Evolutionary conservation across 225 moss, liverwort and hornwort species (phyloP), one percentile per base, ranked within the genome.

Genomic region (Bryum argenteum): DNA sequence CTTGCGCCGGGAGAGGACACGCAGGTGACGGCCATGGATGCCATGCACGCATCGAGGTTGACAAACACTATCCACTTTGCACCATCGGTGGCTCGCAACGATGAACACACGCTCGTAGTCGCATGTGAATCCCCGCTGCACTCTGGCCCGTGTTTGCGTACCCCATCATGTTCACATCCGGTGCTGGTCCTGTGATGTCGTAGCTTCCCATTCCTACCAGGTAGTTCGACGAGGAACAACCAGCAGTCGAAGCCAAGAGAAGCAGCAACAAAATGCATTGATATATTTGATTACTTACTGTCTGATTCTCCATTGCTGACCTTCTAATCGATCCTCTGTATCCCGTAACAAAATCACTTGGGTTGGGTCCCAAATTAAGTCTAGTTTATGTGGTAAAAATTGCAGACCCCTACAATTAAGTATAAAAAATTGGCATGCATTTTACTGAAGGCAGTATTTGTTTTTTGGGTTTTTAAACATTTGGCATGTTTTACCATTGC

Each of bases 31-130:
- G 40, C 50, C n/a, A 74, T 48, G 39, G 48, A 50, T 44, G 88
- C 91, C 95, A 93, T 93, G 74, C 91, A 96, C 3, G 96, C 91
- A 72, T 96, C 88, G 55, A 91, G 75, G 69, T 93, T 96, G 59
- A 93, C 93, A 23, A 96, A 93, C 10, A 79, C 80, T 45, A 89
- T 81, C 39, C 96, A 81, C 21, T 81, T 80, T 11, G 57, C 77
- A 54, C 61, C 77, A 15, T 59, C 41, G 39, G 23, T 71, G 2
- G 76, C 70, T 93, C 87, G 88, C 89, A 19, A 93, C 88, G 24
- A 93, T 88, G 78, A 96, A 91, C 4, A 17, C 71, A 39, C 12
- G 71, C 88, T 15, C 82, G 79, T 0, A 95, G 85, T 54, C 91
- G 78, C 44, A 91, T 54, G 58, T 95, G 93, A 50, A 95, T 74